Base-by-base conservation (phyloP, 2,329 filamentous ascomycete genomes). In the Aspergillus jensenii region DNA sequence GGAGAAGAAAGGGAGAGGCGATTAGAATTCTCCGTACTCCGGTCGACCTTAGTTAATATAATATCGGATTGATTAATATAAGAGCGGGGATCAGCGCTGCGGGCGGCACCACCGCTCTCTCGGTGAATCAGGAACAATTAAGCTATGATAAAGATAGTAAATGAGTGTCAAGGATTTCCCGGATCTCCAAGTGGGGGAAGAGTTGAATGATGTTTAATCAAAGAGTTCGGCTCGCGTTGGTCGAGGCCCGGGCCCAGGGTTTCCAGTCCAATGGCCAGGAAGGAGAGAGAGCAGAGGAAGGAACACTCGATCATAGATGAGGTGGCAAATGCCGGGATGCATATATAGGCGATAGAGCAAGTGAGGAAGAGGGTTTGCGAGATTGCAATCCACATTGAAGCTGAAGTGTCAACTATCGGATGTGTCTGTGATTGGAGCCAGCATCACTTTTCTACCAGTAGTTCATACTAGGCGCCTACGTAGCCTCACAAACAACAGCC, bases 111-210 rank as follows among this genome's bases (percentile, higher is more conserved):
- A 21, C 39, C 54, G 40, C 48, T 56, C 53, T 45, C 27, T 15
- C 25, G 37, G 40, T 43, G 40, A 35, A 17, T 41, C 47, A 52
- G 14, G 23, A 17, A 17, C 27, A 23, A 45, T 15, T 19, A 31
- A 23, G 31, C 31, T 43, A 55, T 31, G n/a, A 23, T 53, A 53
- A 48, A 48, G 52, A 55, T 55, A 47, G 40, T 40, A 40, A 47
- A 46, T 27, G 17, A 35, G 40, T 33, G 35, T 47, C 27, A 27
- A 37, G 25, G 31, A 23, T 23, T 14, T 17, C 27, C 6, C 59
- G 50, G 54, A n/a, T 37, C 56, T 39, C n/a, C 40, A 43, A 46
- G 50, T 50, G 41, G 57, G 63, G 60, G 60, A 58, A 37, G 58
- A 31, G 50, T 33, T 19, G 52, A 56, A 58, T 31, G 35, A 41